Conservation (phyloP, 768 basidiomycete genomes). For the Baorangia bicolor region DNA sequence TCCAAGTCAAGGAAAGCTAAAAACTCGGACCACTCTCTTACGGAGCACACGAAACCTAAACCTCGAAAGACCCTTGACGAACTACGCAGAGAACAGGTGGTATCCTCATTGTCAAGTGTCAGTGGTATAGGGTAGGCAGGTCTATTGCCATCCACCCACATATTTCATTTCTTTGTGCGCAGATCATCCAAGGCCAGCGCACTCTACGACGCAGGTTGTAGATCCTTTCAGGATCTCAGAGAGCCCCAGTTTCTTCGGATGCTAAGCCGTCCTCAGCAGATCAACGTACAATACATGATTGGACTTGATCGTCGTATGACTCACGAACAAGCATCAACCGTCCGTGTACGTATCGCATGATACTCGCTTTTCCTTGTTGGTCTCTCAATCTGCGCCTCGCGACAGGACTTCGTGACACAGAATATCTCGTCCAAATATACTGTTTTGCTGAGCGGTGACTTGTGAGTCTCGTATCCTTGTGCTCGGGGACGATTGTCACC, state of each 20-base stretch:
- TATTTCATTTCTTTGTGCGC: not conserved
- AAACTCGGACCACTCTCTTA: conserved; percentile 1
- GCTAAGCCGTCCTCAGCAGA: conserved; percentile 39
- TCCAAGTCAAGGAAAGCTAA: conserved; percentile 1
- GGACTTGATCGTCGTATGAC: conserved; percentile 38
- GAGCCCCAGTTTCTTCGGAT: conserved; percentile 37
- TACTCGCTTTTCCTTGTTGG: not conserved
- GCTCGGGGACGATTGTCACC: not conserved
- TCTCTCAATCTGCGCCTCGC: not conserved
- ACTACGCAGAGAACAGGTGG: conserved; percentile 27
- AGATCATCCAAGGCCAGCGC: conserved; percentile 35
- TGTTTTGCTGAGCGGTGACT: conserved; percentile 50
- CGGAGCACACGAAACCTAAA: not conserved
- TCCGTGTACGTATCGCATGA: conserved; percentile 41
- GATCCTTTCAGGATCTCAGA: conserved; percentile 40
- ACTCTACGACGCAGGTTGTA: conserved; percentile 54
- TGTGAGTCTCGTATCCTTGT: conserved; percentile 45
- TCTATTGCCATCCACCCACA: not conserved
- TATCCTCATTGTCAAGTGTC: conserved; percentile 37
- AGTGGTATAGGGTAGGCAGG: conserved; percentile 48
- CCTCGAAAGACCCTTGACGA: conserved; percentile 24
- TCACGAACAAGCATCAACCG: conserved; percentile 41
- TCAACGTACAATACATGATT: conserved; percentile 40
- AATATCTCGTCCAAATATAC: conserved; percentile 49
- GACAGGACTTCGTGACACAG: conserved; percentile 49